Evolutionary conservation across 768 basidiomycete genomes (phyloP).

Genomic region (Panaeolus cyanescens): DNA sequence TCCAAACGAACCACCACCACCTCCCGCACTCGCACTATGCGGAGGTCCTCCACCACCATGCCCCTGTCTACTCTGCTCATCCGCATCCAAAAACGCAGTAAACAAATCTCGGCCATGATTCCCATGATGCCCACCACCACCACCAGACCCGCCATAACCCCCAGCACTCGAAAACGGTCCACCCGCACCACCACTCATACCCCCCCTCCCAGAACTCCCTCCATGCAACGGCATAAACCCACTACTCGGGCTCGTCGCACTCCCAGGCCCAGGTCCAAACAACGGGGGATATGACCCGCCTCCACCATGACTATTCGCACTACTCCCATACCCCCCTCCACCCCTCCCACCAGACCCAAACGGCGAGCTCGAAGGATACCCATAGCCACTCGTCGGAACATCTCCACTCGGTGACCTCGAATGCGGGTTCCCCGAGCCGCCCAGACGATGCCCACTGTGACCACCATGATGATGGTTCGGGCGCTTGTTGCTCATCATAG

Average conservation of each 20-base stretch:
- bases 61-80: constrained; percentile 19
- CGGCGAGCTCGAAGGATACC: not conserved
- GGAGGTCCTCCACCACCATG: not conserved
- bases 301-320: not conserved
- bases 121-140: constrained; percentile 7
- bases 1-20: constrained; percentile 5
- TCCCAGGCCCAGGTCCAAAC: constrained; percentile 9
- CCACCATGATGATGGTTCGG: not conserved
- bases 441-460: not conserved
- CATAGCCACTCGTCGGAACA: not conserved
- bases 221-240: not conserved
- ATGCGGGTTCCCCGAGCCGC: not conserved
- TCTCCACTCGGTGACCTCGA: not conserved
- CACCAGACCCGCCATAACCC: not conserved
- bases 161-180: constrained; percentile 6
- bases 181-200: constrained; percentile 1
- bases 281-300: constrained; percentile 5
- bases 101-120: constrained; percentile 20
- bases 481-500: not conserved
- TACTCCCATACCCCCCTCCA: not conserved
- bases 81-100: constrained; percentile 31
- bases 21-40: not conserved
- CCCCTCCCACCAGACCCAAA: not conserved
- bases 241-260: not conserved
- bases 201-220: not conserved